Evolutionary conservation across 1,284 basidiomycete genomes (phyloP).

Genomic region (Malassezia restricta): DNA sequence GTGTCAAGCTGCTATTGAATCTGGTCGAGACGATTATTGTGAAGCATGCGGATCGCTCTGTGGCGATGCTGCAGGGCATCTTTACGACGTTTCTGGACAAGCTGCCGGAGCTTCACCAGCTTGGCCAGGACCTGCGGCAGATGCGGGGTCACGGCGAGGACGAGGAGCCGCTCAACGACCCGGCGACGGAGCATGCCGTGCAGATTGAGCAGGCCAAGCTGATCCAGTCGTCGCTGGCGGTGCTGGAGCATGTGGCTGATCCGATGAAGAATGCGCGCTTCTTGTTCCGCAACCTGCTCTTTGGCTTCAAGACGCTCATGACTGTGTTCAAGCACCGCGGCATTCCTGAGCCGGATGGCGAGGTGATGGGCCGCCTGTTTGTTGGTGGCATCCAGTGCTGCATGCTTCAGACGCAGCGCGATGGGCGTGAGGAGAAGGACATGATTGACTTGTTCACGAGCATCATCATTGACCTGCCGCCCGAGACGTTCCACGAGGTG

Average conservation of each 20-base stretch:
- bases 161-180: not conserved
- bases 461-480: slow-evolving; percentile 48
- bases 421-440: slow-evolving; percentile 66
- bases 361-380: slow-evolving; percentile 73
- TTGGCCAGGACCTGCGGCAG: slow-evolving; percentile 21
- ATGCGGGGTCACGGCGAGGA: slow-evolving; percentile 2
- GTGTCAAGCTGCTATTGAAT: slow-evolving; percentile 83
- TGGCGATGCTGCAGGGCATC: slow-evolving; percentile 60
- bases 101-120: slow-evolving; percentile 60
- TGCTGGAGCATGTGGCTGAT: slow-evolving; percentile 47
- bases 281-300: slow-evolving; percentile 76
- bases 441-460: slow-evolving; percentile 70
- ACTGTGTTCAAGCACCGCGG: slow-evolving; percentile 67
- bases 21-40: slow-evolving; percentile 67
- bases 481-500: slow-evolving; percentile 42
- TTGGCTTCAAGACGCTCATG: slow-evolving; percentile 76
- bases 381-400: slow-evolving; percentile 73
- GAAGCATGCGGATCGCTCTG: slow-evolving; percentile 51
- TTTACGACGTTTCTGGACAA: slow-evolving; percentile 77
- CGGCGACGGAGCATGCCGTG: slow-evolving; percentile 17
- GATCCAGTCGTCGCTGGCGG: slow-evolving; percentile 45
- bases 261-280: slow-evolving; percentile 55
- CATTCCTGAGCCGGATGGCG: slow-evolving; percentile 69
- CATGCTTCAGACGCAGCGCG: slow-evolving; percentile 63
- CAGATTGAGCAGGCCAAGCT: slow-evolving; percentile 48